Evolutionary conservation across 805 yeast species (phyloP), one percentile per base, ranked within the genome.

Genomic region (Schizosaccharomyces cryophilus): DNA sequence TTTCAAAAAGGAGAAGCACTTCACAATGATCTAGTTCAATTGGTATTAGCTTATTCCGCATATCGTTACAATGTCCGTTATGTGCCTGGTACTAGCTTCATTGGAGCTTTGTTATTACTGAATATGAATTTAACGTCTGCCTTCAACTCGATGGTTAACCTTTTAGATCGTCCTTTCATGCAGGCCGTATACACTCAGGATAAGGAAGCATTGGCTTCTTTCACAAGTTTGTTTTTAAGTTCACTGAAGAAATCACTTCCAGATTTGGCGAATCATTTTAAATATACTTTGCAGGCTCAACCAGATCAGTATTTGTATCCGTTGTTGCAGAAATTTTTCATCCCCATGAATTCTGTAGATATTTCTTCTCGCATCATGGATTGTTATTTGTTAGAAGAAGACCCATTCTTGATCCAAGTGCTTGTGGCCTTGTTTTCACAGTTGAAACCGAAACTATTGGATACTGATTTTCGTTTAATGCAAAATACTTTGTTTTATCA

Each of bases 321-420:
- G 7, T 26, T 56, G 9, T 24, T 56, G 42, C 60, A 19, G 9
- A 26, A 13, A 38, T 26, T 56, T 21, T 56, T 56, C n/a, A 35
- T 35, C 11, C 42, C 42, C 21, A 38, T 38, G 42, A 42, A 19
- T 11, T 56, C 60, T 9, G 26, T 17, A 9, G 60, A 56, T 2
- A 56, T 56, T 26, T 38, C 60, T 31, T 56, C 60, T 15, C 60
- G 60, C 7, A 29, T 56, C 13, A 19, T 56, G 26, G 60, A 56
- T 24, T 35, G 42, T 38, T 56, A 38, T 30, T 6, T 56, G 26
- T 56, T 56, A 30, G 60, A 56, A 30, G 60, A 35, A 19, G 60
- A 56, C 5, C 21, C 42, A 17, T 56, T 56, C n/a, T 40, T 56
- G 19, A 40, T 56, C 2, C 51, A 40, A 21, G 45, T 40, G 21